Percentiles rank a stretch among this genome's conserved stretches.
Evolutionary conservation across 768 basidiomycete genomes (phyloP).

Genomic region (Boletellus sp.): DNA sequence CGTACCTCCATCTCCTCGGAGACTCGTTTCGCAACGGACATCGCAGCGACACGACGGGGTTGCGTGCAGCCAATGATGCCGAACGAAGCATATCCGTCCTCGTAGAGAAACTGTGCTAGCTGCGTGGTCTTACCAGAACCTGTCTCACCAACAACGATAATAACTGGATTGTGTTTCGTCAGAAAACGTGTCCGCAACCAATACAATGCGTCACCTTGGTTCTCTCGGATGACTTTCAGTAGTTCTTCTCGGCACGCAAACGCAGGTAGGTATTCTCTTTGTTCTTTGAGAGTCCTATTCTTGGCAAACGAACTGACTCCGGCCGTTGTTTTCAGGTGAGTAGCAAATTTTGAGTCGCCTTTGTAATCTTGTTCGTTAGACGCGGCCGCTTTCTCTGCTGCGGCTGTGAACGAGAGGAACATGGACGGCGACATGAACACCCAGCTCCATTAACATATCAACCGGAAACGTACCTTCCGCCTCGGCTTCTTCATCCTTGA

Average conservation of each 20-base stretch:
- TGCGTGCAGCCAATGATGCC: conserved; percentile 97
- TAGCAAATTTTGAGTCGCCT: conserved; percentile 96
- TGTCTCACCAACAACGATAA: conserved; percentile 98
- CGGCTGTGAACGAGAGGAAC: conserved; percentile 44
- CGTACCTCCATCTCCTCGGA: conserved; percentile 97
- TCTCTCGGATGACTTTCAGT: conserved; percentile 83
- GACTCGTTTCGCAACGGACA: conserved; percentile 99
- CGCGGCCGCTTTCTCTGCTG: conserved; percentile 45
- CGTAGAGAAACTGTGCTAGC: conserved; percentile 90
- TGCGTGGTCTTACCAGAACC: conserved; percentile 99
- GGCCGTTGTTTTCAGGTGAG: conserved; percentile 76
- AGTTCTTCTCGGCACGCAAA: conserved; percentile 96
- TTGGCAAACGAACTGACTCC: conserved; percentile 81
- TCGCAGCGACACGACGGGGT: conserved; percentile 96
- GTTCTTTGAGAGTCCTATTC: conserved; percentile 84
- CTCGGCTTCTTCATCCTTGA: conserved; percentile 90
- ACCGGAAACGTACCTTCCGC: conserved; percentile 69
- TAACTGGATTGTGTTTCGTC: conserved; percentile 46
- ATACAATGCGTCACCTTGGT: conserved; percentile 69
- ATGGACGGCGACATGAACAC: conserved; percentile 72
- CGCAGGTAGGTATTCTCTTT: conserved; percentile 94
- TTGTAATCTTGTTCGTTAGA: conserved; percentile 65
- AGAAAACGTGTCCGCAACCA: background rate
- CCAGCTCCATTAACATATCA: conserved; percentile 47
- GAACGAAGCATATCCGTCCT: conserved; percentile 89